phyloP scores from a whole-genome alignment of 2,329 filamentous ascomycete species.

The Dothistroma septosporum region DNA sequence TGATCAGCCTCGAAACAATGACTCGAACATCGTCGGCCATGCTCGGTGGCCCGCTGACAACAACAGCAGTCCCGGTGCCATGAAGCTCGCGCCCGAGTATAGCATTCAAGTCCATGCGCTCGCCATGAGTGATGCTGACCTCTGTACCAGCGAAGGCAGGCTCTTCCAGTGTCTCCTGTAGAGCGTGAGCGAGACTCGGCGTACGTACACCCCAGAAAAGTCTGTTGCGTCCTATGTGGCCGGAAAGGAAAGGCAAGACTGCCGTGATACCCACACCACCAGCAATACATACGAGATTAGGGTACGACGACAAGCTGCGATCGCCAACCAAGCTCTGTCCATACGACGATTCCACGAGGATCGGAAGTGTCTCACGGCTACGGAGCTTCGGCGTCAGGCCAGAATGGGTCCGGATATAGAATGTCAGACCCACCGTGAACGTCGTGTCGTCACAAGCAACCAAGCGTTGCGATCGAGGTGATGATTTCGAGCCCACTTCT shows the following conservation, averaged over 20 bases:
- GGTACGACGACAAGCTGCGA: not conserved
- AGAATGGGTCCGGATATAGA: conserved; percentile 36
- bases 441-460: conserved; percentile 1
- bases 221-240: conserved; percentile 33
- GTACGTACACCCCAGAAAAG: conserved; percentile 34
- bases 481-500: not conserved
- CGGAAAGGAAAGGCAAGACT: conserved; percentile 35
- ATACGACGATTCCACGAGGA: conserved; percentile 42
- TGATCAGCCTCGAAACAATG: not conserved
- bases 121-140: not conserved
- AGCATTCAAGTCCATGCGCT: not conserved
- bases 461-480: not conserved
- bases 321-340: conserved; percentile 15
- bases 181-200: not conserved
- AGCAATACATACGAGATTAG: conserved; percentile 41
- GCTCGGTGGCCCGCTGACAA: conserved; percentile 42
- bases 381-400: conserved; percentile 38
- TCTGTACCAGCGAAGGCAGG: not conserved
- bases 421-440: conserved; percentile 28
- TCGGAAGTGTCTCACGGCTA: not conserved
- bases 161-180: not conserved
- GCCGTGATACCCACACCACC: conserved; percentile 51
- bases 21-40: conserved; percentile 39
- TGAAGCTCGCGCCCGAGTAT: not conserved
- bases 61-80: conserved; percentile 2